Evolutionary conservation across 352 stramenopile genomes (phyloP), one percentile per base, ranked within the genome.

Genomic region (Globisporangium camurandrum): DNA sequence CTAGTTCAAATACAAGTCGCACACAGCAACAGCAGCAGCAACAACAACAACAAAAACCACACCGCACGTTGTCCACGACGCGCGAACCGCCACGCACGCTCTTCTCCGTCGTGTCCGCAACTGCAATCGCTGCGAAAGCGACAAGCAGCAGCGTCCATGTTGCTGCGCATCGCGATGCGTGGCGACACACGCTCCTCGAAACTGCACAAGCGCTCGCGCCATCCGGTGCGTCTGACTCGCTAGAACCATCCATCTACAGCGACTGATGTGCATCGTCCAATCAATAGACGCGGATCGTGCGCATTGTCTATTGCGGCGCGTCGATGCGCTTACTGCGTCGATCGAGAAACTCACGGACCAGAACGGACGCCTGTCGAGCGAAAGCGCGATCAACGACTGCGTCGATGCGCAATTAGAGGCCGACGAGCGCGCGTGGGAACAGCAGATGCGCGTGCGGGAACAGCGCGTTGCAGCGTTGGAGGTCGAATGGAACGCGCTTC

Each of bases 361-460:
- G 27, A 31, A 75, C 23, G 47, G 51, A 24, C 42, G 51, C 16
- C 61, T 66, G 5, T 62, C 49, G 17, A 69, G 69, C 51, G 68
- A 78, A n/a, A 57, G 70, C 34, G 47, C 59, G 8, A 30, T 87
- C 27, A 75, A 77, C 46, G 66, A 84, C 31, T 68, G 69, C 55
- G 61, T 85, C 30, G 71, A 84, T 53, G 63, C 45, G 48, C 71
- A 80, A n/a, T 43, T 85, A 19, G 73, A 73, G 12, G 57, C 65
- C 26, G 73, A 83, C 44, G 75, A 87, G 54, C 54, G 51, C 28
- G 70, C 61, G 43, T 87, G 75, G 75, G 72, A 85, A 45, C 59
- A 66, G 53, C 65, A 79, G 41, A 83, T 87, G 61, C 67, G 80
- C 44, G 45, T 59, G 36, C 62, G 66, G 28, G 69, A 84, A 46